Evolutionary conservation across 768 basidiomycete species (phyloP).

Genomic region (Pisolithus marmoratus): DNA sequence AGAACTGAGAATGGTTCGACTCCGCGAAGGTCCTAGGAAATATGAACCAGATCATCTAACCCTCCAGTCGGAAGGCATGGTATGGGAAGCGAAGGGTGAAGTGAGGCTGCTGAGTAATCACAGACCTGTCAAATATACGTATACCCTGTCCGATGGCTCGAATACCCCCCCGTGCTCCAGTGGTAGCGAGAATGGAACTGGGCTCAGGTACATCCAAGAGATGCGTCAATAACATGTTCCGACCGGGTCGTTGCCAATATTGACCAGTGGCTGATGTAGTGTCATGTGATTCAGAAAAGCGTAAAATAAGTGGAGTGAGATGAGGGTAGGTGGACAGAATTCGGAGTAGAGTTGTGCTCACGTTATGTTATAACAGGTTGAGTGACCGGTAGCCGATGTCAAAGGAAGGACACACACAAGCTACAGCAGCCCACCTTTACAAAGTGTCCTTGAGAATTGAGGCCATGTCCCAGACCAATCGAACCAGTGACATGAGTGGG

Average conservation of each 20-base stretch:
- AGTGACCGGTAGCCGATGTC: neutral
- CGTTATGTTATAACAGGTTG: neutral
- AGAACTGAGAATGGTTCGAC: constrained; percentile 35
- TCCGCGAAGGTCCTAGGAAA: constrained; percentile 33
- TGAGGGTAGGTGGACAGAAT: constrained; percentile 52
- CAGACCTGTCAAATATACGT: no score
- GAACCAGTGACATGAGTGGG: constrained; percentile 82
- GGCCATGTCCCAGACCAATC: constrained; percentile 68
- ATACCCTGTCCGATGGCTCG: no score
- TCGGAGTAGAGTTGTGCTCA: constrained; percentile 57
- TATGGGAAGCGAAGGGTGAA: neutral
- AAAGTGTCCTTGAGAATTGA: constrained; percentile 55
- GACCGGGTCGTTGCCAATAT: constrained; percentile 75
- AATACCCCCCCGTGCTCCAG: no score
- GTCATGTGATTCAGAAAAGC: constrained; percentile 52
- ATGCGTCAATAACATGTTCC: constrained; percentile 61
- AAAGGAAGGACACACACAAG: constrained; percentile 50
- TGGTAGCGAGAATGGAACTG: no score
- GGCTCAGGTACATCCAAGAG: no score
- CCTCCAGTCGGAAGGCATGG: neutral
- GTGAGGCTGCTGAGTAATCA: neutral
- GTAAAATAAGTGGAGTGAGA: constrained; percentile 53
- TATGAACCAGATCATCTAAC: constrained; percentile 31
- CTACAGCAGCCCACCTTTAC: constrained; percentile 60
- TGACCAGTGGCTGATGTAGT: constrained; percentile 50